A percentile compares a stretch with the other conserved stretches of the same genome.
phyloP scores from a whole-genome alignment of 2,329 filamentous ascomycete species.

The Alternaria sp. region DNA sequence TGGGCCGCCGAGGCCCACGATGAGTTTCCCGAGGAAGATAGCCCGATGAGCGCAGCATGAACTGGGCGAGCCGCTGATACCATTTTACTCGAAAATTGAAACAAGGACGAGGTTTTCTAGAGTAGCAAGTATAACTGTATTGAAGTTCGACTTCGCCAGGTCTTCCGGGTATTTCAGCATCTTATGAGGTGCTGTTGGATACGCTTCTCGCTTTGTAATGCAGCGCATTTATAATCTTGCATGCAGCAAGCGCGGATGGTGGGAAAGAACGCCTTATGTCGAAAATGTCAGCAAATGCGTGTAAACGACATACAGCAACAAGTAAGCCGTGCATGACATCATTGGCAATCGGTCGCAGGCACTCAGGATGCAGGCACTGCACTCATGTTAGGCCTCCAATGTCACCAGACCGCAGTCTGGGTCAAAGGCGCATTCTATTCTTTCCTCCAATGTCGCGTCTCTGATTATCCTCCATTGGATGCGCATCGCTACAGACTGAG shows the following conservation, averaged over 20 bases:
- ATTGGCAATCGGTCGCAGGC: background rate
- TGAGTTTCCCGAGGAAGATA: slow-evolving; percentile 59
- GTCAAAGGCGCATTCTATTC: no score
- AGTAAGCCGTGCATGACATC: background rate
- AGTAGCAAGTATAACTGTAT: background rate
- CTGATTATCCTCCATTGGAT: background rate
- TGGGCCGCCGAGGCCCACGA: slow-evolving; percentile 64
- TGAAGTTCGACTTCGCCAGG: background rate
- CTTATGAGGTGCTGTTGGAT: background rate
- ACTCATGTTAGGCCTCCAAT: background rate
- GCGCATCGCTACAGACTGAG: background rate
- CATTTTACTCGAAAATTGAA: background rate
- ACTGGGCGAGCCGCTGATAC: slow-evolving; percentile 47
- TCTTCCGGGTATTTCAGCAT: background rate
- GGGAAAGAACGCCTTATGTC: background rate
- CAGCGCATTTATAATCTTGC: slow-evolving; percentile 1
- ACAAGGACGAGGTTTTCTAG: background rate
- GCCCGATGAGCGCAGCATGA: slow-evolving; percentile 63
- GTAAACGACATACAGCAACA: background rate
- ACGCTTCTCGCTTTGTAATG: background rate
- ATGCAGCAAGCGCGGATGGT: background rate
- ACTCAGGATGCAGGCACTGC: background rate
- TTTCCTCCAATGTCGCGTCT: background rate
- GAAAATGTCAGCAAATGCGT: background rate
- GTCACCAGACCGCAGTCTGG: no score